Conservation (phyloP, 2,329 filamentous ascomycete species). For the Aureobasidium sp. region DNA sequence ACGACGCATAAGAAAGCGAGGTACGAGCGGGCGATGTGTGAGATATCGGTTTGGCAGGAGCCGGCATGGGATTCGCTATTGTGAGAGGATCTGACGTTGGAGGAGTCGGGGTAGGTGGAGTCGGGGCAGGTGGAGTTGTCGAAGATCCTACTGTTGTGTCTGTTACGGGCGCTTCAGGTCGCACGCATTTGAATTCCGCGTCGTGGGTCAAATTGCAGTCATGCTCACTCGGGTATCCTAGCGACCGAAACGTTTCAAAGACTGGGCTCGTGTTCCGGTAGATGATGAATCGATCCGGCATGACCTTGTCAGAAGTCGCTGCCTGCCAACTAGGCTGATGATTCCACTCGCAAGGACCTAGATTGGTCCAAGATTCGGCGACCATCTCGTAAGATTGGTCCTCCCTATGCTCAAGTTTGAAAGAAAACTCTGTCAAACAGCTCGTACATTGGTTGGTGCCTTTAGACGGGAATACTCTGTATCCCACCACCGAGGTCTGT, state of each 20-base stretch:
- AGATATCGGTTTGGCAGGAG: too few relatives aligned
- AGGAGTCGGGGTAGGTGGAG: too few relatives aligned
- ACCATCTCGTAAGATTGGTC: background rate
- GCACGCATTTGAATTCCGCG: background rate
- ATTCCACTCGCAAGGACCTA: background rate
- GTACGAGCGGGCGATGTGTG: too few relatives aligned
- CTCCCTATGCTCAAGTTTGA: background rate
- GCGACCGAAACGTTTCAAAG: background rate
- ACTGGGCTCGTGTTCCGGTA: background rate
- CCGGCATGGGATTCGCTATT: too few relatives aligned
- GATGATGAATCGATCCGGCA: background rate
- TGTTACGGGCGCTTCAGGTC: background rate
- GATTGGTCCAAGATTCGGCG: background rate
- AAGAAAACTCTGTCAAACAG: background rate
- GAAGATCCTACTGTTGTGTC: too few relatives aligned
- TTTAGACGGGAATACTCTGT: background rate
- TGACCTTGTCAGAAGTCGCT: background rate
- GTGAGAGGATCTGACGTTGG: too few relatives aligned
- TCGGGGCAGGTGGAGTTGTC: too few relatives aligned
- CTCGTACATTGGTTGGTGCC: background rate
- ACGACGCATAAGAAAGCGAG: too few relatives aligned
- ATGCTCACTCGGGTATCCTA: background rate
- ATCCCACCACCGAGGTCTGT: background rate
- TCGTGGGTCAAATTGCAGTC: background rate
- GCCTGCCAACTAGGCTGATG: background rate